Percentiles rank a stretch among this genome's conserved stretches.
phyloP scores from a whole-genome alignment of 164 flowering plant species.

The Buxus sempervirens region DNA sequence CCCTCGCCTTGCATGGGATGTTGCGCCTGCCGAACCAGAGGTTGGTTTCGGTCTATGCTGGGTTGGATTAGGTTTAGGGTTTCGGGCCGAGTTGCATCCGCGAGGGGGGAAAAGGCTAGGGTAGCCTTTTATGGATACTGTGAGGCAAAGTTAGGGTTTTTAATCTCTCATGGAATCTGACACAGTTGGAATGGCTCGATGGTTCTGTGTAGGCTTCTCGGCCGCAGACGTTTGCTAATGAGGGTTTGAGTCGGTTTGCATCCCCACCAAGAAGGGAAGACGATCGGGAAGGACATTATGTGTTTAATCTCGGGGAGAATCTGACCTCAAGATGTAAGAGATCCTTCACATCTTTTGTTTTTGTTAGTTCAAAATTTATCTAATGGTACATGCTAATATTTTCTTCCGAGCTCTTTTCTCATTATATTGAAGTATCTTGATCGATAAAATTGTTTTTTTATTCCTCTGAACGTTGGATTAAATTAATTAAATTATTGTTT shows the following conservation, averaged over 20 bases:
- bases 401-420: no score
- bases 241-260: slow-evolving; percentile 22
- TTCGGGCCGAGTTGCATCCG: slow-evolving; percentile 1
- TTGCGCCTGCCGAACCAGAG: slow-evolving; percentile 43
- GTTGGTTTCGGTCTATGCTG: slow-evolving; percentile 23
- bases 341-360: not conserved
- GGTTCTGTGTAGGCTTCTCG: slow-evolving; percentile 36
- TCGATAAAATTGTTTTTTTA: no score
- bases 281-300: slow-evolving; percentile 82
- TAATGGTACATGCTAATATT: no score
- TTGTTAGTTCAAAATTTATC: no score
- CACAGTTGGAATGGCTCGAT: slow-evolving; percentile 18
- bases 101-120: slow-evolving; percentile 7
- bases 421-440: no score
- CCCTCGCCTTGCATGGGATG: slow-evolving; percentile 65
- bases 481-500: no score
- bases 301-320: slow-evolving; percentile 72
- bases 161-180: slow-evolving; percentile 19
- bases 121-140: not conserved
- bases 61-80: slow-evolving; percentile 24
- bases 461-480: no score
- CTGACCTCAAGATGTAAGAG: slow-evolving; percentile 78
- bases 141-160: slow-evolving; percentile 18
- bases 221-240: slow-evolving; percentile 9
- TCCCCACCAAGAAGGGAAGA: slow-evolving; percentile 81